Conservation (phyloP, 2,329 filamentous ascomycete species). For the Pseudogymnoascus sp. region DNA sequence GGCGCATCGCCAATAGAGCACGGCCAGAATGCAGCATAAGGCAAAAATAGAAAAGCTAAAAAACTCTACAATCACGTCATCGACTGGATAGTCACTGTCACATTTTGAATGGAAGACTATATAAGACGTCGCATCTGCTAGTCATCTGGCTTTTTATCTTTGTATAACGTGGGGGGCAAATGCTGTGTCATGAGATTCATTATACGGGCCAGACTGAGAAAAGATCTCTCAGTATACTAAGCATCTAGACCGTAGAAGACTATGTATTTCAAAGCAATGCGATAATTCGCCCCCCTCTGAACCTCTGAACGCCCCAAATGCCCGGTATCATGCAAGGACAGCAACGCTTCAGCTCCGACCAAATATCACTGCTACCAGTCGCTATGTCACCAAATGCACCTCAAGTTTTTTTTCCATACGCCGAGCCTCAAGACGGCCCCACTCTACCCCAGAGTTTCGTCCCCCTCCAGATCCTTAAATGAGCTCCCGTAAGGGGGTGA, state of each 20-base stretch:
- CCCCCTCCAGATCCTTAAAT: slow-evolving; percentile 3
- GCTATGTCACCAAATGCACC: neutral
- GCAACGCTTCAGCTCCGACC: slow-evolving; percentile 5
- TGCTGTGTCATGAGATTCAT: neutral
- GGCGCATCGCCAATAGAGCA: neutral
- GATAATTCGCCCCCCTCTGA: neutral
- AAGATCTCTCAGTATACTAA: neutral
- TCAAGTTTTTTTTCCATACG: neutral
- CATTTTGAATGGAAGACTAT: neutral
- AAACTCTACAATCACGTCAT: neutral
- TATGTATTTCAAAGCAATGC: slow-evolving; percentile 4
- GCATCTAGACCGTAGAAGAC: neutral
- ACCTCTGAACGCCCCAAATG: slow-evolving; percentile 3
- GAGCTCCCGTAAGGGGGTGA: neutral
- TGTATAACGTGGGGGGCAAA: neutral
- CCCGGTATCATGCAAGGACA: slow-evolving; percentile 6
- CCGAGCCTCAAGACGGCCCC: slow-evolving; percentile 4
- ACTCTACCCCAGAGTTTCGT: slow-evolving; percentile 6
- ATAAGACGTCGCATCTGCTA: neutral
- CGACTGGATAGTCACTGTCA: neutral
- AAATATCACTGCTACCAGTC: slow-evolving; percentile 1
- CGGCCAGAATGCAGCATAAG: neutral
- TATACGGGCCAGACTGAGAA: neutral
- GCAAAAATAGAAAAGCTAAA: slow-evolving; percentile 8
- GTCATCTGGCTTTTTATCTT: neutral